phyloP scores from a whole-genome alignment of 1,139 yeast genomes.

The Geotrichum reessii region DNA sequence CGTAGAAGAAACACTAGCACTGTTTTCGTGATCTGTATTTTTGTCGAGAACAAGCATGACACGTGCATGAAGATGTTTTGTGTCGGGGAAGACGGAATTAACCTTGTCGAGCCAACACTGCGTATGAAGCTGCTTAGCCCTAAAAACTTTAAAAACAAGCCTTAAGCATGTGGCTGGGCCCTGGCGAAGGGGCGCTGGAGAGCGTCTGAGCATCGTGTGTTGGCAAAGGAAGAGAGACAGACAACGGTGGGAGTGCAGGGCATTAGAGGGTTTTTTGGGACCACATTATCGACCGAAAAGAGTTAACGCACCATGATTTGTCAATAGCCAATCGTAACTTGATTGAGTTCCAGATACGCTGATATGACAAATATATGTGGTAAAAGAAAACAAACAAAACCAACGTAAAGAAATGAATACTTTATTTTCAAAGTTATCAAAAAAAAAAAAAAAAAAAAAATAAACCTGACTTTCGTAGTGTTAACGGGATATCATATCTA shows the following conservation, averaged over 20 bases:
- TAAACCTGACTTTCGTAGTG: background rate
- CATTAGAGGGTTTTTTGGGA: background rate
- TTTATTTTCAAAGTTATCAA: too few relatives aligned
- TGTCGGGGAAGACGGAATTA: slow-evolving; percentile 7
- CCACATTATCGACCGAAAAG: background rate
- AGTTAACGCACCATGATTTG: background rate
- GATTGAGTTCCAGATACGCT: background rate
- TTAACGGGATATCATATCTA: background rate
- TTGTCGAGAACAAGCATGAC: slow-evolving; percentile 19
- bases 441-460: background rate
- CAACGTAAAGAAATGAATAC: too few relatives aligned
- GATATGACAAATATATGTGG: background rate
- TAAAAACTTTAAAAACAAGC: background rate
- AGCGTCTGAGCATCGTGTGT: background rate
- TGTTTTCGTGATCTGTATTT: background rate
- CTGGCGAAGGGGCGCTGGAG: background rate
- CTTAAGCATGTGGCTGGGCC: background rate
- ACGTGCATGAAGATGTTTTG: slow-evolving; percentile 24
- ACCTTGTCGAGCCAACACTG: background rate
- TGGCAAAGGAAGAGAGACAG: background rate
- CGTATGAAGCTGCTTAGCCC: background rate
- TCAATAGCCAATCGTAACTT: background rate
- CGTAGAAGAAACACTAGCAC: background rate
- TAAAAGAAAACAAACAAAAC: too few relatives aligned
- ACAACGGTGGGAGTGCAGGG: background rate